Conservation (phyloP, 2,329 filamentous ascomycete genomes). For the Shiraia bambusicola region DNA sequence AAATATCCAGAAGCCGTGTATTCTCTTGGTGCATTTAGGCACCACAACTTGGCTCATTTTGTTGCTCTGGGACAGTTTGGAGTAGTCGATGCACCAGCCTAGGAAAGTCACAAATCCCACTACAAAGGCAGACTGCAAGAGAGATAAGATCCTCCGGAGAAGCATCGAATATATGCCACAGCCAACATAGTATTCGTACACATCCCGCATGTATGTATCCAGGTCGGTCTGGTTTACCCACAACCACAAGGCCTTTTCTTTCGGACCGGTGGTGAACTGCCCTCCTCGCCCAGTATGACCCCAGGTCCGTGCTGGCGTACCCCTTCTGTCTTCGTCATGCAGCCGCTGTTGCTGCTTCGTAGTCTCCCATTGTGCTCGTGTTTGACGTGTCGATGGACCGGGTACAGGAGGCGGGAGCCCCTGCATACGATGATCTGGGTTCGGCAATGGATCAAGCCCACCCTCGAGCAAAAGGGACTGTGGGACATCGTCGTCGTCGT, state of each 20-base stretch:
- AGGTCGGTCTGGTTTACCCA: slow-evolving; percentile 91
- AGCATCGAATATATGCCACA: slow-evolving; percentile 85
- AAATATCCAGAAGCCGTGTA: slow-evolving; percentile 75
- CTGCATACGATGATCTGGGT: slow-evolving; percentile 21
- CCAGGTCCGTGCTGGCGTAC: slow-evolving; percentile 24
- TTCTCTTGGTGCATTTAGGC: slow-evolving; percentile 70
- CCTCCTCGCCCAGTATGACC: slow-evolving; percentile 23
- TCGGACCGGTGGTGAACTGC: slow-evolving; percentile 53
- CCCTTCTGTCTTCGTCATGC: slow-evolving; percentile 34
- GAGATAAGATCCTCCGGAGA: slow-evolving; percentile 68
- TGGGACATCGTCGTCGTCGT: slow-evolving; percentile 59
- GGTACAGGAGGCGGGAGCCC: slow-evolving; percentile 46
- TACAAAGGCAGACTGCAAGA: slow-evolving; percentile 81
- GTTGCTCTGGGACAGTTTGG: slow-evolving; percentile 67
- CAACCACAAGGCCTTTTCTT: slow-evolving; percentile 83
- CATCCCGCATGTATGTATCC: slow-evolving; percentile 80
- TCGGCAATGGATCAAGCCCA: slow-evolving; percentile 38
- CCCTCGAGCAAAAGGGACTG: slow-evolving; percentile 63
- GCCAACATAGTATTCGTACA: slow-evolving; percentile 83
- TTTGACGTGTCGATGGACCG: slow-evolving; percentile 47
- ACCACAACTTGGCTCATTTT: slow-evolving; percentile 63
- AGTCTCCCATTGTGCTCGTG: slow-evolving; percentile 54
- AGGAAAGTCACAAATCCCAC: slow-evolving; percentile 81
- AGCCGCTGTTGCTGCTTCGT: slow-evolving; percentile 50
- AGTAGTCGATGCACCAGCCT: slow-evolving; percentile 82